Conservation (phyloP, 345 rosid species). For the Melaleuca quinquenervia region DNA sequence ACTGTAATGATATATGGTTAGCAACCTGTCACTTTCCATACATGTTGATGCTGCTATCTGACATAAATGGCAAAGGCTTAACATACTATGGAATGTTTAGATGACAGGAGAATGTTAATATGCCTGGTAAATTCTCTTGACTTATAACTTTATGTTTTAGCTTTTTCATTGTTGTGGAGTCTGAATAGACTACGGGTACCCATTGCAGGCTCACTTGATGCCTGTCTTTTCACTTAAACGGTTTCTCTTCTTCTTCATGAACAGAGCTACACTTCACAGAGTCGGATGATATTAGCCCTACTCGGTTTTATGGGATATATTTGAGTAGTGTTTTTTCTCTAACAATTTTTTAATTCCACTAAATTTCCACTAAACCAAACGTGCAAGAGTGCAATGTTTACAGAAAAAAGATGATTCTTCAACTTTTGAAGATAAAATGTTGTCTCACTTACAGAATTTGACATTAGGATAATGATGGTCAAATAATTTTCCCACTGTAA, state of each 20-base stretch:
- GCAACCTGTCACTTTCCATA: not conserved
- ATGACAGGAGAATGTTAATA: not conserved
- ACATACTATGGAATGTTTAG: not conserved
- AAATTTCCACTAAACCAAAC: not conserved
- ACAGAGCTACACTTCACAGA: not conserved
- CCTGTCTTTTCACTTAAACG: not conserved
- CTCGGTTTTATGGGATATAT: not conserved
- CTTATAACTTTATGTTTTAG: not conserved
- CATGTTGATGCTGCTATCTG: not conserved
- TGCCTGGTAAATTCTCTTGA: not conserved
- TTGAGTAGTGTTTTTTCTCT: not conserved
- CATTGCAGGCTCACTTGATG: not conserved
- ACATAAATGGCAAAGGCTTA: not conserved
- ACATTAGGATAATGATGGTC: not conserved
- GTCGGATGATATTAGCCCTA: not conserved
- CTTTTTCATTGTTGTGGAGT: not conserved
- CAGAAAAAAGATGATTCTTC: not conserved
- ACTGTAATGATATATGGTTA: not conserved
- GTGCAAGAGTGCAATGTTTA: not conserved
- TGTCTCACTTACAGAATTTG: not conserved
- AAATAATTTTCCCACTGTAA: not conserved
- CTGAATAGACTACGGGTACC: not conserved
- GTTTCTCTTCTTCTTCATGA: not conserved
- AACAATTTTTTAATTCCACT: not conserved
- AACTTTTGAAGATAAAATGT: not conserved